Evolutionary conservation across 176 grass and related monocot genomes (phyloP).

Genomic region (Musa schizocarpa): DNA sequence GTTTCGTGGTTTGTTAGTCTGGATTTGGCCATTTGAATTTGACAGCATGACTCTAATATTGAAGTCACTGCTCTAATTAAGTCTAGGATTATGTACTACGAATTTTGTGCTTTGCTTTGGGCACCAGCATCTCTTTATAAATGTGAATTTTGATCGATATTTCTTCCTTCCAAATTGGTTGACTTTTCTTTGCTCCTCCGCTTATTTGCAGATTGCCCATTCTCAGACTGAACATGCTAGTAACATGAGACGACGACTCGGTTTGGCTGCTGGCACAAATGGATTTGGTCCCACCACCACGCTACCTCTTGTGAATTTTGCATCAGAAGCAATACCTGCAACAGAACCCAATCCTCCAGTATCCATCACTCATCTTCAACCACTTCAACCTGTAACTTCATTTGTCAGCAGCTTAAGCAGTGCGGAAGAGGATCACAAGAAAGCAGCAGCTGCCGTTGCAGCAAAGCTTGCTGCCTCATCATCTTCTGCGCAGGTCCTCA

Average conservation of each 20-base stretch:
- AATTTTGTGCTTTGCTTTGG: too few relatives aligned
- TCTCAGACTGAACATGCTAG: slow-evolving; percentile 26
- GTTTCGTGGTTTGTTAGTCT: too few relatives aligned
- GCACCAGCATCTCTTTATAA: too few relatives aligned
- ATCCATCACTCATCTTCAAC: slow-evolving; percentile 28
- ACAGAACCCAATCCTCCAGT: slow-evolving; percentile 10
- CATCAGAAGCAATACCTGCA: slow-evolving; percentile 25
- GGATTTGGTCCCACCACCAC: slow-evolving; percentile 17
- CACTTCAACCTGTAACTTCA: slow-evolving; percentile 33
- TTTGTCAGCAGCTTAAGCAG: slow-evolving; percentile 20
- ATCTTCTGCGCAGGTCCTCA: slow-evolving; percentile 49
- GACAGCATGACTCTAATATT: too few relatives aligned
- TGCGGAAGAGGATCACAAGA: slow-evolving; percentile 53
- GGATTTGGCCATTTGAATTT: too few relatives aligned
- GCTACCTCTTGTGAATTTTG: slow-evolving; percentile 17
- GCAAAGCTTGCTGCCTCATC: slow-evolving; percentile 77
- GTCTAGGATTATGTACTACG: too few relatives aligned
- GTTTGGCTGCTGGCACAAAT: slow-evolving; percentile 5
- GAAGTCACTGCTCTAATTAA: too few relatives aligned
- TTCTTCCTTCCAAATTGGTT: background rate
- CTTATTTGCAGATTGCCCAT: slow-evolving; percentile 43
- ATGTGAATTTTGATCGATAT: background rate
- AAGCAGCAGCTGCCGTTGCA: slow-evolving; percentile 73
- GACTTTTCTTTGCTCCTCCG: slow-evolving; percentile 1
- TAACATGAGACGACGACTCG: slow-evolving; percentile 31